These are phyloP conservation scores for Phytophthora sansomeana DNA, from an alignment of 352 stramenopile genomes.

Conservation along the genomic window DNA sequence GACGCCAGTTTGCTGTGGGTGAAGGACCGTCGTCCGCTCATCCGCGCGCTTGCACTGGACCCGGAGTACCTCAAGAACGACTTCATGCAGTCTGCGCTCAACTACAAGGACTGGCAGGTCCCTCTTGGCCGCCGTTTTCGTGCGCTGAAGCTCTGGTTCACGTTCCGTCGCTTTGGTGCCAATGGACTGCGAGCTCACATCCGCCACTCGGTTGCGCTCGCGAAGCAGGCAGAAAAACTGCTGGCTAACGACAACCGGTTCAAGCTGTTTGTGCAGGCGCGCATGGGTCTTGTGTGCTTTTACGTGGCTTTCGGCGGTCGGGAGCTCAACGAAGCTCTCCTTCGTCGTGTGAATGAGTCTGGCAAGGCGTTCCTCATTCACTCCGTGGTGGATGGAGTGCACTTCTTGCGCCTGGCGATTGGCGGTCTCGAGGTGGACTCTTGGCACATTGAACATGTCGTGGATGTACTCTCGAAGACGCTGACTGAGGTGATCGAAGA, in stretches of 20 bases:
- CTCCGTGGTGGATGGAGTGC: conserved; percentile 61
- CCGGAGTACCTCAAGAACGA: conserved; percentile 82
- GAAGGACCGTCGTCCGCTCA: conserved; percentile 57
- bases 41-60: conserved; percentile 63
- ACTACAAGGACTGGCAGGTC: conserved; percentile 86
- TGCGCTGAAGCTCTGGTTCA: conserved; percentile 78
- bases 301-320: conserved; percentile 54
- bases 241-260: conserved; percentile 58
- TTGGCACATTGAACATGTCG: conserved; percentile 58
- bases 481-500: conserved; percentile 42
- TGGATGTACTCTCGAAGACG: conserved; percentile 39
- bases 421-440: conserved; percentile 55
- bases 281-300: conserved; percentile 75
- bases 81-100: conserved; percentile 55
- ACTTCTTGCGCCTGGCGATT: conserved; percentile 64
- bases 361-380: conserved; percentile 73
- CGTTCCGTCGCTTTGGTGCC: conserved; percentile 70
- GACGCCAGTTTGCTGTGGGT: conserved; percentile 77
- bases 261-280: conserved; percentile 53
- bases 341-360: conserved; percentile 64
- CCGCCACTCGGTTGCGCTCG: conserved; percentile 51
- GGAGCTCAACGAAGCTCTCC: conserved; percentile 54
- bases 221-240: conserved; percentile 52
- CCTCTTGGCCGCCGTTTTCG: conserved; percentile 75
- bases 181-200: conserved; percentile 63